Base-by-base conservation (phyloP, 768 basidiomycete genomes). In the Gloeostereum incarnatum region DNA sequence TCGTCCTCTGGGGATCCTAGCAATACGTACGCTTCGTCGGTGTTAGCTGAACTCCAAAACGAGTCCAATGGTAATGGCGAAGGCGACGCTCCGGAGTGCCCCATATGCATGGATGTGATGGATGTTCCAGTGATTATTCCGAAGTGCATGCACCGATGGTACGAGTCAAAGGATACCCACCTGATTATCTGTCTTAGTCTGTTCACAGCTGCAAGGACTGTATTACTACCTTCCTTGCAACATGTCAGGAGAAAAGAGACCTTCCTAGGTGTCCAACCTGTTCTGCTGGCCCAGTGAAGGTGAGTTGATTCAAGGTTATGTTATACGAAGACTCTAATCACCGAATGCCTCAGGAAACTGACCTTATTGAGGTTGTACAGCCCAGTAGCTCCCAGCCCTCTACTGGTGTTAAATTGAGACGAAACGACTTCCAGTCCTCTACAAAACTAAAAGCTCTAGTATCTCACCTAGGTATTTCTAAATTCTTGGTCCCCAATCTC, bases 381-480 rank as follows among this genome's bases (percentile, higher is more conserved):
- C 54, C 57, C 65, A 68, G 45, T 38, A 52, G 13, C n/a, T 52
- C 63, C 4, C 48, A 60, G 25, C 60, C 72, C n/a, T n/a, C n/a
- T n/a, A n/a, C n/a, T 9, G 60, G 56, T 11, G 64, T 90, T 19
- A 60, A 73, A 10, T 59, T 93, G 31, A 68, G 85, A 8, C 75
- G 78, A 47, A 90, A 90, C 46, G 78, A 93, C 58, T 89, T 96
- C 58, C 72, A 76, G 26, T 84, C 88, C 3, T 92, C 88, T 6
- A 96, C 93, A 1, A 98, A 98, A 58, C 65, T 98, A 3, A 75
- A 91, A 39, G 92, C 92, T 1, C 61, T 98, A 74, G 41, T 73
- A 81, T 52, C 69, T 98, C 4, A 47, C 25, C 36, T 9, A 13
- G 36, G n/a, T 6, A 26, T 4, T 25, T 33, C 23, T 4, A 14